Conservation (phyloP, 352 stramenopile genomes). For the Phytopythium mirpurense region DNA sequence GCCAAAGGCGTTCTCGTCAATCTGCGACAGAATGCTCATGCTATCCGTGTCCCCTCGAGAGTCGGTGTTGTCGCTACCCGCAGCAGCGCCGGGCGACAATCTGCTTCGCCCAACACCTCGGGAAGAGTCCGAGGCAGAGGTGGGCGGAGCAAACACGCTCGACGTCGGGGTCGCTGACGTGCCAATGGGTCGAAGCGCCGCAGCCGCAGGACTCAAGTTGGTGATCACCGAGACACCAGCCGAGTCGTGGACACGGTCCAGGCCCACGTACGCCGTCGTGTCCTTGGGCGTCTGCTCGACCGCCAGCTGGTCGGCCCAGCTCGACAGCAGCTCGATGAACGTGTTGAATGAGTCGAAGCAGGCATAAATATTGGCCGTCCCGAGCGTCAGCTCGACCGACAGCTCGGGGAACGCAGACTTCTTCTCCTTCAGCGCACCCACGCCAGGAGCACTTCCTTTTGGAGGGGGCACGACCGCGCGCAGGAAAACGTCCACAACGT, state of each 20-base stretch:
- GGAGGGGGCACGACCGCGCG: slow-evolving; percentile 50
- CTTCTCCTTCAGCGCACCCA: slow-evolving; percentile 26
- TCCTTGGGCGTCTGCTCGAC: slow-evolving; percentile 59
- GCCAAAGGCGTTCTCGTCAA: slow-evolving; percentile 79
- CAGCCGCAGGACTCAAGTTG: slow-evolving; percentile 42
- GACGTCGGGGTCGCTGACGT: slow-evolving; percentile 1
- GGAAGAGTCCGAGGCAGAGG: background rate
- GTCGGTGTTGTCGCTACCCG: background rate
- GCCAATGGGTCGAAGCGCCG: slow-evolving; percentile 19
- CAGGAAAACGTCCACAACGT: slow-evolving; percentile 82
- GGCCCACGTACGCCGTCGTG: slow-evolving; percentile 71
- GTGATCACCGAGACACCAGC: slow-evolving; percentile 70
- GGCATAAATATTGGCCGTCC: slow-evolving; percentile 84
- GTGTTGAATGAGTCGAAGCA: slow-evolving; percentile 90
- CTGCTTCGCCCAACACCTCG: background rate
- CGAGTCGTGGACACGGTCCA: slow-evolving; percentile 55
- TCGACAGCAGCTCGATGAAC: slow-evolving; percentile 63
- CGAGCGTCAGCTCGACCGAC: slow-evolving; percentile 76
- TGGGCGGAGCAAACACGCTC: background rate
- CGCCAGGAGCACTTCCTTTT: slow-evolving; percentile 6
- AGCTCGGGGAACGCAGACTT: slow-evolving; percentile 50
- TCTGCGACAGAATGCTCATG: slow-evolving; percentile 64
- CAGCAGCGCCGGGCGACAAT: background rate
- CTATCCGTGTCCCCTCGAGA: background rate
- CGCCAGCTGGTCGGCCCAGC: slow-evolving; percentile 66